Conservation (phyloP, 768 basidiomycete species). For the Filobasidium floriforme region DNA sequence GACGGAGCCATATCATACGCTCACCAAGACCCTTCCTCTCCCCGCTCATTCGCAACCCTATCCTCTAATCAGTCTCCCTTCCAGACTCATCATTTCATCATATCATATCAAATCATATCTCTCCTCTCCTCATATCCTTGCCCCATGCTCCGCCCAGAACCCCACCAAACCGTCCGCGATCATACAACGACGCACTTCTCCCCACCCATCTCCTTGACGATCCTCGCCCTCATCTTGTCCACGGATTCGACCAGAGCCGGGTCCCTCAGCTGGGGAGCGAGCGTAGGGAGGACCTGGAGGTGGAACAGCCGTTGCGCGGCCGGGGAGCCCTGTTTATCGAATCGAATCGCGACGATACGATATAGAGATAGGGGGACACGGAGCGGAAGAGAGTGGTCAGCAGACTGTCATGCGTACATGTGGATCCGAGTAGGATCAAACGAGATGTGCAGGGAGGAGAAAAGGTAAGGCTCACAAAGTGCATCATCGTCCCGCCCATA, state of each 20-base stretch:
- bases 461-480: slow-evolving; percentile 18
- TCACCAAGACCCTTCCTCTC: too few species aligned
- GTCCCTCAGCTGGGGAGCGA: slow-evolving; percentile 33
- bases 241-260: slow-evolving; percentile 22
- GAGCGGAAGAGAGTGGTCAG: neutral
- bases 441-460: too few species aligned
- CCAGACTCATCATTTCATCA: too few species aligned
- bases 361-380: too few species aligned
- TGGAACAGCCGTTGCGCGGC: slow-evolving; percentile 44
- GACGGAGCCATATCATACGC: too few species aligned
- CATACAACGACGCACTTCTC: neutral
- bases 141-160: too few species aligned
- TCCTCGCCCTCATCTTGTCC: neutral
- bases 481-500: slow-evolving; percentile 23
- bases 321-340: slow-evolving; percentile 33
- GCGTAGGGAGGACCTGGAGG: slow-evolving; percentile 32
- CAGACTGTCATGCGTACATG: neutral
- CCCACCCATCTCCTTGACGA: slow-evolving; percentile 4
- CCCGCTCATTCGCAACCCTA: too few species aligned
- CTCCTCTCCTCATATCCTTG: too few species aligned
- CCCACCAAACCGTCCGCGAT: too few species aligned
- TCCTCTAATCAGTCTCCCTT: too few species aligned
- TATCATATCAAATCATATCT: too few species aligned
- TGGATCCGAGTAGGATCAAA: neutral
- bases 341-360: too few species aligned